Evolutionary conservation across 2,329 filamentous ascomycete genomes (phyloP).

Genomic region (Chaetomiaceae sp.): DNA sequence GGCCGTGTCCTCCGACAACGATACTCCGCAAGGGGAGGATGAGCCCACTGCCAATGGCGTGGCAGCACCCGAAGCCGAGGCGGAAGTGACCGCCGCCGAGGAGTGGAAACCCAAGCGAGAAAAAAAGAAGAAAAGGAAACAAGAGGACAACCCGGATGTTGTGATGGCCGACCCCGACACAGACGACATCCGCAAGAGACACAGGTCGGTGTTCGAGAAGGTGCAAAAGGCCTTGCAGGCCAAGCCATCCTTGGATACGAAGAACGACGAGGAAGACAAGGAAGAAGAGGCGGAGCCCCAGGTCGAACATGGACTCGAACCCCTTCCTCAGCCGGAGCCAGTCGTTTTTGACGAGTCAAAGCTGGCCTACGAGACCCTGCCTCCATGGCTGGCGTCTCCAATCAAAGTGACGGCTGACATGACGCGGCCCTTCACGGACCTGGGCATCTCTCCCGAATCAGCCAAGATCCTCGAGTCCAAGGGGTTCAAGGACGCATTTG

Average conservation of each 20-base stretch:
- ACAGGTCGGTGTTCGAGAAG: slow-evolving; percentile 52
- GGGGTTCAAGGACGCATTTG: slow-evolving; percentile 67
- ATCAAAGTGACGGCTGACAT: slow-evolving; percentile 61
- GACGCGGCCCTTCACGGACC: slow-evolving; percentile 54
- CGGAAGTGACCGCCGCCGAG: not conserved
- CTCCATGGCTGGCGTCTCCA: slow-evolving; percentile 74
- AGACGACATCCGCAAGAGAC: slow-evolving; percentile 31
- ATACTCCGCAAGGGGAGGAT: not conserved
- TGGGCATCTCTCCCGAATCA: slow-evolving; percentile 60
- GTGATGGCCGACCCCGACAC: slow-evolving; percentile 24
- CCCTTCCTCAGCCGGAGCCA: slow-evolving; percentile 72
- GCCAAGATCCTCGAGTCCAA: slow-evolving; percentile 61
- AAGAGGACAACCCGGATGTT: slow-evolving; percentile 26
- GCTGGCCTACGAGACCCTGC: slow-evolving; percentile 72
- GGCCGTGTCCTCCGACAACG: not conserved
- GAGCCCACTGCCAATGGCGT: not conserved
- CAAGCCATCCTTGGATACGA: slow-evolving; percentile 31
- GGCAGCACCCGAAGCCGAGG: not conserved
- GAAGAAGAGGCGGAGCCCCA: slow-evolving; percentile 24
- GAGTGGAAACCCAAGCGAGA: slow-evolving; percentile 22
- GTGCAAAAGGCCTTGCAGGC: slow-evolving; percentile 51
- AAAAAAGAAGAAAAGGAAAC: slow-evolving; percentile 29
- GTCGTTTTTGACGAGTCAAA: slow-evolving; percentile 52
- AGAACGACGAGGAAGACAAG: slow-evolving; percentile 28
- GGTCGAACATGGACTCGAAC: slow-evolving; percentile 65